Evolutionary conservation across 352 stramenopile genomes (phyloP).

Genomic region (Globisporangium radiosum): DNA sequence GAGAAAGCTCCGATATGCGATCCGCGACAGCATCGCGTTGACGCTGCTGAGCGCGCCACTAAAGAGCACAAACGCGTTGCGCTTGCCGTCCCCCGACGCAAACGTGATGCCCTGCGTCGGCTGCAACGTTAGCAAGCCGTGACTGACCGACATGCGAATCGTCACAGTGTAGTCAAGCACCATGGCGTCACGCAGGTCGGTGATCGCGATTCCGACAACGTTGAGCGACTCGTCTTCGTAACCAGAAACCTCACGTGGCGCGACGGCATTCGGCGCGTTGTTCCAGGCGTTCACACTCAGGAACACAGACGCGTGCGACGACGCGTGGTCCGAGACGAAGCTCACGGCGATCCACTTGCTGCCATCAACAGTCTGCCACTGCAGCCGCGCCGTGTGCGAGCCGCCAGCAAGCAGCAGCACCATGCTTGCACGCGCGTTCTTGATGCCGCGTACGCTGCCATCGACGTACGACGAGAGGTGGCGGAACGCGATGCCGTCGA

Average conservation of each 20-base stretch:
- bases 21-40: conserved; percentile 36
- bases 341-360: conserved; percentile 59
- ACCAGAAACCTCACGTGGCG: conserved; percentile 25
- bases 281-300: conserved; percentile 62
- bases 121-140: conserved; percentile 45
- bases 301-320: conserved; percentile 65
- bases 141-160: conserved; percentile 44
- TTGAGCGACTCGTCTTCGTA: conserved; percentile 41
- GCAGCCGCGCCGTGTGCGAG: conserved; percentile 52
- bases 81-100: conserved; percentile 32
- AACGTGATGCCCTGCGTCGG: conserved; percentile 61
- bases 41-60: conserved; percentile 53
- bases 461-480: conserved; percentile 67
- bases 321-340: conserved; percentile 62
- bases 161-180: conserved; percentile 55
- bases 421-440: conserved; percentile 65
- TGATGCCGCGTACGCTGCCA: conserved; percentile 59
- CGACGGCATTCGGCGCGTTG: conserved; percentile 52
- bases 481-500: conserved; percentile 63
- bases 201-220: conserved; percentile 37
- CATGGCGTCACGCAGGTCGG: conserved; percentile 42
- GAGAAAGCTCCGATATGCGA: conserved; percentile 54
- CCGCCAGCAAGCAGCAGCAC: conserved; percentile 45
- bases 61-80: conserved; percentile 57
- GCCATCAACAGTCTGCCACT: conserved; percentile 75